Evolutionary conservation across 2,329 filamentous ascomycete species (phyloP), one percentile per base, ranked within the genome.

Genomic region (Exophiala oligosperma): DNA sequence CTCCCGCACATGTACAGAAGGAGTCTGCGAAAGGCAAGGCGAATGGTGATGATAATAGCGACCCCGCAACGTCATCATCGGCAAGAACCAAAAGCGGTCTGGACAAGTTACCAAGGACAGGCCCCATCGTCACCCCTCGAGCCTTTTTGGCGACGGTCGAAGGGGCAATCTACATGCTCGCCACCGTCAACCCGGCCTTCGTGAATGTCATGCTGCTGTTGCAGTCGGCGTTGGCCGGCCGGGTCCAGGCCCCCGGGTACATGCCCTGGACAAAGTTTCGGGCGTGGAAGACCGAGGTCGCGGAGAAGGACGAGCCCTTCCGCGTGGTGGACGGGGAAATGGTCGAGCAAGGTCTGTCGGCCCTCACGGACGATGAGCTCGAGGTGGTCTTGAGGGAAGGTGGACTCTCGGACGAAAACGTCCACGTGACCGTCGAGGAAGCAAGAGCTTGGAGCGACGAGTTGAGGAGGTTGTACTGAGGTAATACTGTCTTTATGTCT

Each of bases 141-240:
- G 94, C 94, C 21, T 97, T 97, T 70, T 76, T 97, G 52, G 92
- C 84, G 58, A 97, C 94, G 54, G 92, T 92, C 49, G 93, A 97
- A 72, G 94, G 94, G 26, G 89, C 89, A 0, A 87, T 99, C 49
- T 97, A 96, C 73, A 84, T 99, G 63, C 93, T 66, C 68, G 91
- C 89, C 0, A 83, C 89, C 5, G 91, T 99, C 64, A 80, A 87
- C 2, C 80, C 88, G 0, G 72, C 81, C 3, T 85, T 89, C 53
- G 88, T 91, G 69, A 89, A 96, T 66, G 79, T 96, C 11, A 82
- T 99, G 26, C 88, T 97, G 74, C 85, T 84, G 1, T 84, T 99
- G 54, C 94, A 99, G 71, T 76, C 78, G 0, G 84, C 82, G 38
- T 82, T 97, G 56, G 85, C 88, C 4, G 77, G 81, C 2, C 78